Evolutionary conservation across 768 basidiomycete species (phyloP).

Genomic region (Mycena belliarum): DNA sequence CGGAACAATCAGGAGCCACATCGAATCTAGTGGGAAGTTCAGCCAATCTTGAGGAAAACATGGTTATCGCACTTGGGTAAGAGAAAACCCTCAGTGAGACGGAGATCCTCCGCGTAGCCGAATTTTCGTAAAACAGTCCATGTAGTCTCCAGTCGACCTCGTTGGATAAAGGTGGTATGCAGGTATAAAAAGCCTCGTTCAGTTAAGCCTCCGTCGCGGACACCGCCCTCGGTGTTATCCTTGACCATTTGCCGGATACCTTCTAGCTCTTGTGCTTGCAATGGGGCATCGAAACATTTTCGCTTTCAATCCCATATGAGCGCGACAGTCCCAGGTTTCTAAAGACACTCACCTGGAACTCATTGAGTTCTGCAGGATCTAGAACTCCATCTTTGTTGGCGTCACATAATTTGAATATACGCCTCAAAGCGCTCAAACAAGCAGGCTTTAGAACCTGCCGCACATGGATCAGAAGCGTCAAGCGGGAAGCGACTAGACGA

Average conservation of each 20-base stretch:
- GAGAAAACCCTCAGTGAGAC: constrained; percentile 84
- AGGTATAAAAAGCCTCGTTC: constrained; percentile 93
- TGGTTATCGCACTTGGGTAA: constrained; percentile 71
- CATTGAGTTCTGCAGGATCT: constrained; percentile 89
- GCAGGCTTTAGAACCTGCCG: constrained; percentile 86
- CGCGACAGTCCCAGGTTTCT: constrained; percentile 9
- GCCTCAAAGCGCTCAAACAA: constrained; percentile 81
- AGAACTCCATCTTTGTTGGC: constrained; percentile 91
- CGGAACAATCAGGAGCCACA: constrained; percentile 90
- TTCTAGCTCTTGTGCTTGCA: constrained; percentile 91
- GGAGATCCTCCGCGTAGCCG: constrained; percentile 94
- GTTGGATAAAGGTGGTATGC: constrained; percentile 95
- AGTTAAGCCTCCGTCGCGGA: constrained; percentile 80
- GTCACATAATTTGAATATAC: constrained; percentile 97
- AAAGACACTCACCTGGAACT: constrained; percentile 81
- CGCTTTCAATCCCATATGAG: constrained; percentile 45
- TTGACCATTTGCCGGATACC: constrained; percentile 94
- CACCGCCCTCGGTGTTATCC: constrained; percentile 72
- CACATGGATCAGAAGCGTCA: constrained; percentile 11
- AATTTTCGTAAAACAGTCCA: constrained; percentile 96
- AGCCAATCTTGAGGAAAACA: constrained; percentile 1
- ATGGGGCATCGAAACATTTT: constrained; percentile 92
- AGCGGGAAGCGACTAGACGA: constrained; percentile 7
- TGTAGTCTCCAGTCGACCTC: constrained; percentile 92
- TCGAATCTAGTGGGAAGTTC: constrained; percentile 66